These are phyloP conservation scores for Sporothrix inflata DNA, from an alignment of 2,329 filamentous ascomycete species.

Conservation along the genomic window DNA sequence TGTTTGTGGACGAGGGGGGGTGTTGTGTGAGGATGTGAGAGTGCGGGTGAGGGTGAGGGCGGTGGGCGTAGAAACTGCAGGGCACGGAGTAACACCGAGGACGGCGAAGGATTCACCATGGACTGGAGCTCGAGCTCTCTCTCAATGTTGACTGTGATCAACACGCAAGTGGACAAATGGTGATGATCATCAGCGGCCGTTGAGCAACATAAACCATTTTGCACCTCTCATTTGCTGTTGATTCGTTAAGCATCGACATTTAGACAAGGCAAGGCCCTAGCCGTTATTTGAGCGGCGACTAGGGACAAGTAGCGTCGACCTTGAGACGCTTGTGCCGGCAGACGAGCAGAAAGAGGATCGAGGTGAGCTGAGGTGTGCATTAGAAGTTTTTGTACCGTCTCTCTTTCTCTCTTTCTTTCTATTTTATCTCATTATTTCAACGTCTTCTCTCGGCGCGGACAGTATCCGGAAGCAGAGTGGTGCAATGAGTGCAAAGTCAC, in stretches of 20 bases:
- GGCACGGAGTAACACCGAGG: not conserved
- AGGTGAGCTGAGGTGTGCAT: conserved; percentile 16
- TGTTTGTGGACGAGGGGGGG: not conserved
- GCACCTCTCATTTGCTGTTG: not conserved
- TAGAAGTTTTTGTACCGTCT: not conserved
- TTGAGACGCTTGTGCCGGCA: conserved; percentile 12
- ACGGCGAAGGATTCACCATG: not conserved
- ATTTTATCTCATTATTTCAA: not conserved
- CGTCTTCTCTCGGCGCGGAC: not conserved
- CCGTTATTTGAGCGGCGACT: not conserved
- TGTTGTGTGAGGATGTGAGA: not conserved
- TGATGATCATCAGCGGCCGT: not conserved
- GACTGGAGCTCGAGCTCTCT: not conserved
- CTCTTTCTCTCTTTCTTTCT: not conserved
- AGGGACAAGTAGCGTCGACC: not conserved
- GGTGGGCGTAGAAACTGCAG: not conserved
- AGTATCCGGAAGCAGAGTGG: not conserved
- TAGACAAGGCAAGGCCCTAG: not conserved
- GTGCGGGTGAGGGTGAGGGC: too few species aligned
- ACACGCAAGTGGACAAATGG: conserved; percentile 3
- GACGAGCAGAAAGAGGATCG: not conserved
- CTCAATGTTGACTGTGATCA: not conserved
- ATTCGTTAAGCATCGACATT: not conserved
- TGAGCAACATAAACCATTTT: not conserved
- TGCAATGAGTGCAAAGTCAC: too few species aligned